These are phyloP conservation scores for Hordeum pubiflorum DNA, from an alignment of 202 grass and related monocot genomes.

Conservation along the genomic window DNA sequence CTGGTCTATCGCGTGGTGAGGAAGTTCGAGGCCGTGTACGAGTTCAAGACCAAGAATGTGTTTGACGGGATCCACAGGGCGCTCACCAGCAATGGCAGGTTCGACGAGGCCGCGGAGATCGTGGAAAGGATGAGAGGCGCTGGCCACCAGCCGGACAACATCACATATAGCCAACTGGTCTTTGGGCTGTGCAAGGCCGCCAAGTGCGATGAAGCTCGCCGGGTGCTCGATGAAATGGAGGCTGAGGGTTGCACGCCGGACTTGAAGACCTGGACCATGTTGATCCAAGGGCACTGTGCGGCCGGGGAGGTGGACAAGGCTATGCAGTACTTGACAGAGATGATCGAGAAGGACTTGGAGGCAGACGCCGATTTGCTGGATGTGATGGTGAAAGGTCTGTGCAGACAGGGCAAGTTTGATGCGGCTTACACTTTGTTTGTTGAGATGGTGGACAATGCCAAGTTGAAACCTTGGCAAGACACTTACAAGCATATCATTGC, in stretches of 20 bases:
- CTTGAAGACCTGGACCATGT: conserved; percentile 90
- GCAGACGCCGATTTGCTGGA: conserved; percentile 64
- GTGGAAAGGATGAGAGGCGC: conserved; percentile 49
- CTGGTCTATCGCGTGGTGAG: conserved; percentile 56
- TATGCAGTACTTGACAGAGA: conserved; percentile 53
- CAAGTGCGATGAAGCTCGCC: conserved; percentile 57
- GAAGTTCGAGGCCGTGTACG: conserved; percentile 56
- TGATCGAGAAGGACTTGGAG: conserved; percentile 55
- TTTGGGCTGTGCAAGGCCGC: conserved; percentile 66
- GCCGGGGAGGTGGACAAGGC: conserved; percentile 56
- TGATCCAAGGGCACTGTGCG: conserved; percentile 68
- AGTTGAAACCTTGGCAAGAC: conserved; percentile 46
- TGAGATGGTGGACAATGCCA: conserved; percentile 67
- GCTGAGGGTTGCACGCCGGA: conserved; percentile 43
- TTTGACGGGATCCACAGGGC: conserved; percentile 71
- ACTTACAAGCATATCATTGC: conserved; percentile 60
- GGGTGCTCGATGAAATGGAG: conserved; percentile 66
- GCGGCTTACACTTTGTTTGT: conserved; percentile 50
- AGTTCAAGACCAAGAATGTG: conserved; percentile 49
- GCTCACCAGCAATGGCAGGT: conserved; percentile 56
- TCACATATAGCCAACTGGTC: conserved; percentile 74
- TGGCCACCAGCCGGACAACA: conserved; percentile 70
- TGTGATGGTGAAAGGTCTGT: conserved; percentile 62
- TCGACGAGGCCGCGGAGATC: conserved; percentile 54
- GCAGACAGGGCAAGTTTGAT: conserved; percentile 30